Percentiles rank a stretch among this genome's conserved stretches.
Conservation (phyloP, 768 basidiomycete genomes). For the Termitomyces sp. region DNA sequence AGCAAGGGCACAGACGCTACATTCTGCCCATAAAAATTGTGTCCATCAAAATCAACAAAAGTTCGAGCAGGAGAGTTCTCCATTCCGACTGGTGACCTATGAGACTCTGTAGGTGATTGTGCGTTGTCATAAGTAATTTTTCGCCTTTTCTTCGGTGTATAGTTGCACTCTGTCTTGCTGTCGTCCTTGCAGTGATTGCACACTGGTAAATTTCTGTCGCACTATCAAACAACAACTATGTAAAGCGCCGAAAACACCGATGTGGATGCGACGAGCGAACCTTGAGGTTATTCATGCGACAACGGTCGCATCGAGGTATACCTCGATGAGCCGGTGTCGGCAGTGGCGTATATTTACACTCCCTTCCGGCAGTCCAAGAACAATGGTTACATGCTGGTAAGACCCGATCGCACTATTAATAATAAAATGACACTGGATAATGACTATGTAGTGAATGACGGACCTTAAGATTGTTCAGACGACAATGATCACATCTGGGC, state of each 20-base stretch:
- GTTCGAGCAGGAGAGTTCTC: slow-evolving; percentile 4
- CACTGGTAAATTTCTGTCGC: slow-evolving; percentile 65
- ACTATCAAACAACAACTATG: slow-evolving; percentile 33
- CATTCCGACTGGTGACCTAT: slow-evolving; percentile 2
- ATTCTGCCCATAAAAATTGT: slow-evolving; percentile 41
- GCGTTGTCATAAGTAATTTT: slow-evolving; percentile 34
- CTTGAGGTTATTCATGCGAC: slow-evolving; percentile 62
- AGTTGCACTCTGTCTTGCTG: slow-evolving; percentile 54
- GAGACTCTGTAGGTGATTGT: slow-evolving; percentile 6
- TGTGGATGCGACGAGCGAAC: slow-evolving; percentile 27
- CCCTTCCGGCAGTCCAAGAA: slow-evolving; percentile 54
- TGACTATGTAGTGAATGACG: slow-evolving; percentile 19
- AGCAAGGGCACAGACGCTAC: slow-evolving; percentile 28
- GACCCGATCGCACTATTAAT: slow-evolving; percentile 59
- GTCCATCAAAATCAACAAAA: neutral
- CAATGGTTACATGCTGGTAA: slow-evolving; percentile 71
- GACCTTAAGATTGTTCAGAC: slow-evolving; percentile 67
- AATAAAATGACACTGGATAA: slow-evolving; percentile 6
- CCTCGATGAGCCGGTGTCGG: slow-evolving; percentile 74
- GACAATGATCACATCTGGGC: slow-evolving; percentile 70
- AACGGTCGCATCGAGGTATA: slow-evolving; percentile 69
- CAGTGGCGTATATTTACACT: slow-evolving; percentile 68
- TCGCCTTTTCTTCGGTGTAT: slow-evolving; percentile 67
- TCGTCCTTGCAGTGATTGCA: slow-evolving; percentile 63
- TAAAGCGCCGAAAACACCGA: neutral